Percentiles rank a stretch among this genome's conserved stretches.
phyloP scores from a whole-genome alignment of 768 basidiomycete genomes.

The Lepiota venenata region DNA sequence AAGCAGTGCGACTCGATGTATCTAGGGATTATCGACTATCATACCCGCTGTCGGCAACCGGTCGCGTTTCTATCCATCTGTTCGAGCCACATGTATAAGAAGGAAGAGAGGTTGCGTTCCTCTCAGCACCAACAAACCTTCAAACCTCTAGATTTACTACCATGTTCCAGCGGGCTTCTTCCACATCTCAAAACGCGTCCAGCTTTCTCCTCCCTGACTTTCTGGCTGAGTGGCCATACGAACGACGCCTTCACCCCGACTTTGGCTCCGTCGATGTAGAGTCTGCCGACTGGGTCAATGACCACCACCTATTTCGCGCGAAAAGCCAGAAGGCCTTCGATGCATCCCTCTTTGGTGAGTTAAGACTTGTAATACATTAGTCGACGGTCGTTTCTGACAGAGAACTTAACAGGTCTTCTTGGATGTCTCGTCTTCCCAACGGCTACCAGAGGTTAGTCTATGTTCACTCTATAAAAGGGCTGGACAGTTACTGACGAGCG shows the following conservation, averaged over 20 bases:
- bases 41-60: too few species aligned
- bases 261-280: constrained; percentile 20
- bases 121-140: too few species aligned
- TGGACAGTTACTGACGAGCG: constrained; percentile 18
- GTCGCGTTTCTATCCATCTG: too few species aligned
- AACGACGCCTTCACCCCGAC: constrained; percentile 8
- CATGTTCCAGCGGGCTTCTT: neutral
- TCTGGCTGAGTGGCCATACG: constrained; percentile 9
- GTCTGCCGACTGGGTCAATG: constrained; percentile 22
- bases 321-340: constrained; percentile 22
- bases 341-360: constrained; percentile 21
- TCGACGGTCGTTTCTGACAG: neutral
- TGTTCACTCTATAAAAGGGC: neutral
- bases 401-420: constrained; percentile 9
- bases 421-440: constrained; percentile 7
- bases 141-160: neutral
- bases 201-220: constrained; percentile 8
- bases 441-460: neutral
- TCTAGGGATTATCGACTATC: too few species aligned
- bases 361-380: neutral
- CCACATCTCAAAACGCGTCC: neutral
- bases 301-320: constrained; percentile 19
- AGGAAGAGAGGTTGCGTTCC: too few species aligned
- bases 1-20: too few species aligned
- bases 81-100: too few species aligned